Conservation (phyloP, 306 rosid genomes). For the Dalbergia cultrata region DNA sequence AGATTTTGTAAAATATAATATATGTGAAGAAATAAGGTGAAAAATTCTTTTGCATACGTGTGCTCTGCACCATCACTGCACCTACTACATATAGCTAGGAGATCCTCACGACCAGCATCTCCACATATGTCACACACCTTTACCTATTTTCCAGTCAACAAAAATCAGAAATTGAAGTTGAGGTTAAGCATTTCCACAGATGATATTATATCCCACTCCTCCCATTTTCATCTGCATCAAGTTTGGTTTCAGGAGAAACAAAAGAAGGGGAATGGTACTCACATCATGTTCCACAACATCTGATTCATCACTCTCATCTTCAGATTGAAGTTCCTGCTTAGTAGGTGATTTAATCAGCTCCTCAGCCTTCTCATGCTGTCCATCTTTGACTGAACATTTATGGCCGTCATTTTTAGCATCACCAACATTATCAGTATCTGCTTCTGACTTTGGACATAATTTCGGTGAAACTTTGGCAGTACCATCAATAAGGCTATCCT, state of each 20-base stretch:
- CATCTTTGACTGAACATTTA: conserved; percentile 52
- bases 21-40: conserved; percentile 22
- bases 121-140: conserved; percentile 99
- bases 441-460: conserved; percentile 55
- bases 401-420: conserved; percentile 51
- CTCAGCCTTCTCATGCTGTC: conserved; percentile 54
- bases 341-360: conserved; percentile 55
- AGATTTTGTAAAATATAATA: conserved; percentile 39
- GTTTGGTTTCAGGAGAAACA: conserved; percentile 13
- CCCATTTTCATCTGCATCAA: conserved; percentile 31
- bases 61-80: conserved; percentile 99
- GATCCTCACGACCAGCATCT: conserved; percentile 98
- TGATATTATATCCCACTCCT: background rate
- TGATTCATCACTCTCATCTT: conserved; percentile 82
- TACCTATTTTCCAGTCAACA: conserved; percentile 65
- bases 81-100: conserved; percentile 91
- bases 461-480: conserved; percentile 49
- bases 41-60: conserved; percentile 68
- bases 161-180: conserved; percentile 32
- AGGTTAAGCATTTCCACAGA: conserved; percentile 25
- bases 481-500: conserved; percentile 45
- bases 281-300: conserved; percentile 93
- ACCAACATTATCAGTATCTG: conserved; percentile 53
- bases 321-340: conserved; percentile 63
- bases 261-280: conserved; percentile 51